Conservation (phyloP, 1,284 basidiomycete genomes). For the Cryptococcus sp. region DNA sequence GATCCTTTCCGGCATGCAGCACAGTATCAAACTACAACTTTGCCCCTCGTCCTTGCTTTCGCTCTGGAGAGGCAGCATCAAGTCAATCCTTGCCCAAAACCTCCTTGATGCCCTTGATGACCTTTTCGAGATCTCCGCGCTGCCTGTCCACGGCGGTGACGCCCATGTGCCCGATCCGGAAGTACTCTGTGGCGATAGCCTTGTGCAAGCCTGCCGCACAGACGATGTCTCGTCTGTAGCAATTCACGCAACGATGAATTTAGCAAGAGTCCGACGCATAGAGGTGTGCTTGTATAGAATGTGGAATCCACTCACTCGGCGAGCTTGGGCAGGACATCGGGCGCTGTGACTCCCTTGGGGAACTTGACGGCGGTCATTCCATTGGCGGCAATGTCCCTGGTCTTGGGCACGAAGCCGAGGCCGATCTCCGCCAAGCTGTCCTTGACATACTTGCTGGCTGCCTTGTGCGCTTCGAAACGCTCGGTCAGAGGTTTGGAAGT, state of each 20-base stretch:
- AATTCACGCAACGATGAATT: slow-evolving; percentile 26
- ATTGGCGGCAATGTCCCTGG: slow-evolving; percentile 72
- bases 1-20: no score
- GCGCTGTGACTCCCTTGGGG: slow-evolving; percentile 71
- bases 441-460: slow-evolving; percentile 74
- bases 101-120: slow-evolving; percentile 68
- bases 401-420: slow-evolving; percentile 67
- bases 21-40: no score
- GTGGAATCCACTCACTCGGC: slow-evolving; percentile 33
- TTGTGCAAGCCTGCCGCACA: slow-evolving; percentile 89
- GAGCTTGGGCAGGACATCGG: slow-evolving; percentile 69
- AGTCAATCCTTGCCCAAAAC: slow-evolving; percentile 56
- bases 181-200: slow-evolving; percentile 72
- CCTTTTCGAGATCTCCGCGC: slow-evolving; percentile 74
- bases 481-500: slow-evolving; percentile 67
- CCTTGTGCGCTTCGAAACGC: slow-evolving; percentile 75
- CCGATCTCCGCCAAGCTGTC: slow-evolving; percentile 69
- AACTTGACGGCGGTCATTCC: slow-evolving; percentile 87
- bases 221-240: slow-evolving; percentile 65
- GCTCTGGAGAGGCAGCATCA: background rate
- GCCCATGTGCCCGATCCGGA: slow-evolving; percentile 77
- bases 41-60: no score
- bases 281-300: background rate
- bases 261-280: background rate
- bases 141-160: slow-evolving; percentile 69